phyloP scores from a whole-genome alignment of 1,139 yeast genomes.

The Blastobotrys proliferans region DNA sequence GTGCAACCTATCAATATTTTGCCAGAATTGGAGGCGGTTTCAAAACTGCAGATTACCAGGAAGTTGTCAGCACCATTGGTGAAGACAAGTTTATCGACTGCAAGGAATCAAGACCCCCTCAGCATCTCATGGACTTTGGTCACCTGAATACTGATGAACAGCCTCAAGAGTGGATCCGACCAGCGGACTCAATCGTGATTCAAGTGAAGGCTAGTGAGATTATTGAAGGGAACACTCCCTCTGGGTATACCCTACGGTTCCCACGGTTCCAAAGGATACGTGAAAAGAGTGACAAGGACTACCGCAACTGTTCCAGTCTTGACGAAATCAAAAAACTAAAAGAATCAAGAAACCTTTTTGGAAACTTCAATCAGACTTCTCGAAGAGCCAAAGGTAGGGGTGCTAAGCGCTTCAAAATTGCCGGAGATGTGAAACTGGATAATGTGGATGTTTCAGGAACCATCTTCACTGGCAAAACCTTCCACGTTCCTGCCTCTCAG shows the following conservation, averaged over 20 bases:
- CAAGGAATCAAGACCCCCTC: slow-evolving; percentile 49
- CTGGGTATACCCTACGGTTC: slow-evolving; percentile 68
- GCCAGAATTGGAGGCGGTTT: slow-evolving; percentile 87
- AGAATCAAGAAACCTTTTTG: slow-evolving; percentile 19
- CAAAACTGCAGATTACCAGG: slow-evolving; percentile 54
- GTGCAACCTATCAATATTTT: too few species aligned
- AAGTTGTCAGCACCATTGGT: slow-evolving; percentile 51
- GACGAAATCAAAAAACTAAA: slow-evolving; percentile 40
- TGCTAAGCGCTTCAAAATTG: too few species aligned
- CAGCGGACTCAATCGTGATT: slow-evolving; percentile 70
- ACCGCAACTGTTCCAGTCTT: slow-evolving; percentile 53
- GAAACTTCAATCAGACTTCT: too few species aligned
- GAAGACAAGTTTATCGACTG: slow-evolving; percentile 56
- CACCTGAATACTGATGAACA: neutral
- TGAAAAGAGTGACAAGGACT: slow-evolving; percentile 65
- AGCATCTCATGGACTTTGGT: slow-evolving; percentile 29
- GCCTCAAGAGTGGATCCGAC: slow-evolving; percentile 78
- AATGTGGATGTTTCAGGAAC: too few species aligned
- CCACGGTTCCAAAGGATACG: slow-evolving; percentile 70
- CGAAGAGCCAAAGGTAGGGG: too few species aligned
- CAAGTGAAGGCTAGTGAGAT: slow-evolving; percentile 82
- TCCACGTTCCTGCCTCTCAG: too few species aligned
- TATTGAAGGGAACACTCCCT: slow-evolving; percentile 49
- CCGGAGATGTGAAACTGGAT: too few species aligned
- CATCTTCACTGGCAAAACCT: too few species aligned